Base-by-base conservation (phyloP, 2,329 filamentous ascomycete species). In the Calonectria pseudoturangicola region DNA sequence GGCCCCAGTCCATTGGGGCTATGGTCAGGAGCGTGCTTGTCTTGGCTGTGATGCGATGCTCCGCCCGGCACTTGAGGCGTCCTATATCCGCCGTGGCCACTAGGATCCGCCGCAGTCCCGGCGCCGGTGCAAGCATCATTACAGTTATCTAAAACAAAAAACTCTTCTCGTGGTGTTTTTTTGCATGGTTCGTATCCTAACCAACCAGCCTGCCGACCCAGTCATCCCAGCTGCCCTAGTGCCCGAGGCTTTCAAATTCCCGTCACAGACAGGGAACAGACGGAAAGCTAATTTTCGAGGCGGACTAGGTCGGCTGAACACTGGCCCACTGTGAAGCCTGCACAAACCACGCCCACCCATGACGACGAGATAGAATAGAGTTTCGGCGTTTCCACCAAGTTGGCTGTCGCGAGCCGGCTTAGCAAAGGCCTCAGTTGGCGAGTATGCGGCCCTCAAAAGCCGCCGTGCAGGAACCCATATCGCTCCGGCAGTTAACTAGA, bases 311-410 rank as follows among this genome's bases (percentile, higher is more conserved):
- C 54, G 54, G n/a, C 30, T 60, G 21, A 41, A 41, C 54, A 56
- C 16, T 41, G 54, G 21, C 54, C 54, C 54, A 25, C 54, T 41
- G 54, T 16, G 27, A 41, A 21, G 16, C 13, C 13, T 25, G 12
- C 33, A 21, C 8, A 21, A 25, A 48, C n/a, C n/a, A 41, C n/a
- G 25, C 33, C 27, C 50, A 33, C 39, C 54, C 33, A 43, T 28
- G 36, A 60, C 15, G 54, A 39, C n/a, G 10, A 9, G 12, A 27
- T 13, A 4, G 54, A 28, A 60, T 60, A 60, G 36, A 41, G 33
- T 60, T 60, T 60, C 54, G 54, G 54, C 54, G 33, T 39, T 60
- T 8, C 21, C 25, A 18, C 54, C 54, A 60, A 36, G 21, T 60
- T 41, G 10, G 21, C 36, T 41, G 13, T 41, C 33, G 21, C 7